phyloP scores from a whole-genome alignment of 768 basidiomycete species.

The Holtermannia corniformis region DNA sequence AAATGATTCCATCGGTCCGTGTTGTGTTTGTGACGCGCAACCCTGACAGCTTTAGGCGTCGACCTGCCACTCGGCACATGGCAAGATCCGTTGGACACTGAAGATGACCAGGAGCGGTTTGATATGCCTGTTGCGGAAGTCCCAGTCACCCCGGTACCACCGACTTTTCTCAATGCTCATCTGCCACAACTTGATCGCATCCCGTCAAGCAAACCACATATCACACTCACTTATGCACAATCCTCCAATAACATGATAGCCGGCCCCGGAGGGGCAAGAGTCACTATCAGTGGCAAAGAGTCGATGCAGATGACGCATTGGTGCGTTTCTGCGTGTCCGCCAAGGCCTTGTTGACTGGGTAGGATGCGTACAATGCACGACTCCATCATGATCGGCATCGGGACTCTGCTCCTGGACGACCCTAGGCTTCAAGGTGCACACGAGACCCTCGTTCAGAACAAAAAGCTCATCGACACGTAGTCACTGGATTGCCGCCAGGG shows the following conservation, averaged over 20 bases:
- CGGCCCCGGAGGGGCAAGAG: slow-evolving; percentile 59
- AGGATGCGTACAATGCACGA: slow-evolving; percentile 92
- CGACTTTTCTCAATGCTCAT: too few species aligned
- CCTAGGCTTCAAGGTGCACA: slow-evolving; percentile 82
- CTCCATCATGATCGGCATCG: slow-evolving; percentile 80
- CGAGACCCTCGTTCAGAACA: neutral
- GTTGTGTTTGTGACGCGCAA: too few species aligned
- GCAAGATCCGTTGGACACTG: slow-evolving; percentile 30
- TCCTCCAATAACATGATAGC: slow-evolving; percentile 71
- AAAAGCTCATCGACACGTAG: too few species aligned
- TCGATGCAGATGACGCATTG: slow-evolving; percentile 92
- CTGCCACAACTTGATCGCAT: too few species aligned
- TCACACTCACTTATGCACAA: slow-evolving; percentile 47
- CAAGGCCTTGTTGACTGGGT: neutral
- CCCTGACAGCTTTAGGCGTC: neutral
- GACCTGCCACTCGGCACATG: slow-evolving; percentile 10
- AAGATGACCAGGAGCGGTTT: slow-evolving; percentile 27
- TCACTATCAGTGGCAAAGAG: slow-evolving; percentile 72
- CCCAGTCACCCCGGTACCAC: too few species aligned
- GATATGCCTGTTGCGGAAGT: too few species aligned
- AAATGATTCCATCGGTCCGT: too few species aligned
- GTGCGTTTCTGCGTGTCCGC: slow-evolving; percentile 44
- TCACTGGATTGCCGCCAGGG: neutral
- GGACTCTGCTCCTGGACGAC: slow-evolving; percentile 81
- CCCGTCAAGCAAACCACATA: too few species aligned